phyloP scores from a whole-genome alignment of 2,329 filamentous ascomycete species.

The Sporothrix pseudoabietina region DNA sequence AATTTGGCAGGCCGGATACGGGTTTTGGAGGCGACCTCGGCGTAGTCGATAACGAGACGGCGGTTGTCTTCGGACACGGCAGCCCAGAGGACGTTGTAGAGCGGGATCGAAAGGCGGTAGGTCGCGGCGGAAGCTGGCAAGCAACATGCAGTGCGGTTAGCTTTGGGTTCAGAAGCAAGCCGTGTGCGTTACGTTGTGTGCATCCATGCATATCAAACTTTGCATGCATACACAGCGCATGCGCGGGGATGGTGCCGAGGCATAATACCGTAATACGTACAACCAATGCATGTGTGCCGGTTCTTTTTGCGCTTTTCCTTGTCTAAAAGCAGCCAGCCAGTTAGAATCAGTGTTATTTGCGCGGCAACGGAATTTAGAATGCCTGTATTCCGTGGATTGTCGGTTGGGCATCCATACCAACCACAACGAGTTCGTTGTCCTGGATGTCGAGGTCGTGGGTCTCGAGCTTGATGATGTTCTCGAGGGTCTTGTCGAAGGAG shows the following conservation, averaged over 20 bases:
- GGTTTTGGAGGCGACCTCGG: slow-evolving; percentile 60
- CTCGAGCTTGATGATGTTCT: slow-evolving; percentile 35
- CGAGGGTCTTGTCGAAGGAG: slow-evolving; percentile 36
- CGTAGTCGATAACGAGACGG: slow-evolving; percentile 73
- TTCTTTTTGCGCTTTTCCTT: slow-evolving; percentile 35
- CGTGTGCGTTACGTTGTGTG: not conserved
- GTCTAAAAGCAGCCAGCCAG: slow-evolving; percentile 29
- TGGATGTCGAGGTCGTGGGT: slow-evolving; percentile 35
- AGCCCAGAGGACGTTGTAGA: slow-evolving; percentile 84
- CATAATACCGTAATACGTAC: slow-evolving; percentile 25
- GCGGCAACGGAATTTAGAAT: not conserved
- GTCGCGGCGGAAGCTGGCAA: not conserved
- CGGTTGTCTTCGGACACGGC: slow-evolving; percentile 55
- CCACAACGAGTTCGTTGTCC: slow-evolving; percentile 31
- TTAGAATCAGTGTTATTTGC: not conserved
- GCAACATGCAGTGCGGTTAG: not conserved
- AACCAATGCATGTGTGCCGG: slow-evolving; percentile 31
- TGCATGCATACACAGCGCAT: not conserved
- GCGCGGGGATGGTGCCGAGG: not conserved
- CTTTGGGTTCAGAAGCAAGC: not conserved
- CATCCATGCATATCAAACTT: not conserved
- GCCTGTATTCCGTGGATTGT: not conserved
- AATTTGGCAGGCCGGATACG: slow-evolving; percentile 60
- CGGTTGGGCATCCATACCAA: slow-evolving; percentile 25
- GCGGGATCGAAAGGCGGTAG: slow-evolving; percentile 57